Conservation (phyloP, 164 flowering plant genomes). For the Macadamia tetraphylla region DNA sequence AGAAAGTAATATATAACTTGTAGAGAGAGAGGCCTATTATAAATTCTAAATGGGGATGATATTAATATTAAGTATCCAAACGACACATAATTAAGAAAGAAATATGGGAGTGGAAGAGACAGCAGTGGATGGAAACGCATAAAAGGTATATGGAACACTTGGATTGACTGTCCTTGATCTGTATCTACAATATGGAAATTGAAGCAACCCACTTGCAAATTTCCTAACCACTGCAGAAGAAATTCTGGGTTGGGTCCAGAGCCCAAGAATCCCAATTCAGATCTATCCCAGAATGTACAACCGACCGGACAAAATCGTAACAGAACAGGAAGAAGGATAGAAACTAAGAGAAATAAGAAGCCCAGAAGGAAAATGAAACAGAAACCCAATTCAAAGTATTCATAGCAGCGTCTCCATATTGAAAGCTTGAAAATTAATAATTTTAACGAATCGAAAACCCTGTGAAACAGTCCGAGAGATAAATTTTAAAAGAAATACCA, state of each 20-base stretch:
- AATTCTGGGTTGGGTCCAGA: neutral
- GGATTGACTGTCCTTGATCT: neutral
- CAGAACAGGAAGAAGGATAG: neutral
- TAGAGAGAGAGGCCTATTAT: no score
- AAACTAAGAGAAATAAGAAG: neutral
- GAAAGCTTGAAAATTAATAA: neutral
- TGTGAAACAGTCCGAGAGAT: no score
- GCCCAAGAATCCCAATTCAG: conserved; percentile 3
- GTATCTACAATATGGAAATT: neutral
- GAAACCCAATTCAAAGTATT: neutral
- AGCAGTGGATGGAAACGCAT: no score
- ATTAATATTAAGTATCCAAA: no score
- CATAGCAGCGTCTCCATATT: neutral
- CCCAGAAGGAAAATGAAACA: neutral
- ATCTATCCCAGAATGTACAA: neutral
- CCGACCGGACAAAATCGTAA: neutral
- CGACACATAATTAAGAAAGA: neutral
- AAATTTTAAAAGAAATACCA: neutral
- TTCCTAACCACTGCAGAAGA: neutral
- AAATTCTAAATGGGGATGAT: no score
- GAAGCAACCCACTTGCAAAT: neutral
- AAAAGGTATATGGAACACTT: neutral
- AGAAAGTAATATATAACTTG: no score
- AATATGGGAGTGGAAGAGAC: neutral
- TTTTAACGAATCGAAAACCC: neutral